Evolutionary conservation across 352 stramenopile genomes (phyloP).

Genomic region (Phytopythium aichiense): DNA sequence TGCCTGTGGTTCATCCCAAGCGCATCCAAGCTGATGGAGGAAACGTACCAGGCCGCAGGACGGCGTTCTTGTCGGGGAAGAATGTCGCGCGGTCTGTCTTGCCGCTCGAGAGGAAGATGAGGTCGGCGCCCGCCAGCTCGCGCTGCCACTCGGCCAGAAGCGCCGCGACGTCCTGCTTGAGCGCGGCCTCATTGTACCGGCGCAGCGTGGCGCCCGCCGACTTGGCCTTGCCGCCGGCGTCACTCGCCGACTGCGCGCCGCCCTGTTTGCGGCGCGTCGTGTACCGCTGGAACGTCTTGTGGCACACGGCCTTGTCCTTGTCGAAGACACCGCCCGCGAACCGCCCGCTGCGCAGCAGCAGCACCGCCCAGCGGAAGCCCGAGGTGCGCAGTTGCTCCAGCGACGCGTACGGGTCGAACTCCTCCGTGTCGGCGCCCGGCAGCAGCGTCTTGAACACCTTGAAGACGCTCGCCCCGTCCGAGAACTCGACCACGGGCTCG

Average conservation of each 20-base stretch:
- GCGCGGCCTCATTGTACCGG: conserved; percentile 87
- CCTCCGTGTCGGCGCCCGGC: conserved; percentile 33
- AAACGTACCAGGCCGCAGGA: conserved; percentile 38
- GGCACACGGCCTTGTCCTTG: conserved; percentile 83
- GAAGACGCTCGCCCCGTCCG: conserved; percentile 66
- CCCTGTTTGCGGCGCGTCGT: conserved; percentile 93
- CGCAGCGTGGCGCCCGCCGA: conserved; percentile 91
- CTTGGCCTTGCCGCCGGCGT: conserved; percentile 87
- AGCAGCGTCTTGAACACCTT: conserved; percentile 82
- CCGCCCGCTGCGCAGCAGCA: conserved; percentile 89
- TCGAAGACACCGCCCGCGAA: conserved; percentile 91
- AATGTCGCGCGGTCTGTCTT: conserved; percentile 76
- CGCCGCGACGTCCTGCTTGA: conserved; percentile 87
- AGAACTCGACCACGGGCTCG: conserved; percentile 79
- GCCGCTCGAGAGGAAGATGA: conserved; percentile 71
- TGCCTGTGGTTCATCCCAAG: conserved; percentile 2
- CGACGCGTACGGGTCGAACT: conserved; percentile 55
- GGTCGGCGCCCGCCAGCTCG: conserved; percentile 35
- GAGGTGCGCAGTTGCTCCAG: conserved; percentile 46
- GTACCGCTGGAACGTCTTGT: conserved; percentile 93
- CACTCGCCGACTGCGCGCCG: conserved; percentile 87
- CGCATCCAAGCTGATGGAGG: neutral
- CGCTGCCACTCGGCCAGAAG: conserved; percentile 83
- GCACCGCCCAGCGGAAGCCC: conserved; percentile 76
- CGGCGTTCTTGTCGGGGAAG: conserved; percentile 67